Conservation (phyloP, 2,329 filamentous ascomycete genomes). For the Arthrocladium fulminans region DNA sequence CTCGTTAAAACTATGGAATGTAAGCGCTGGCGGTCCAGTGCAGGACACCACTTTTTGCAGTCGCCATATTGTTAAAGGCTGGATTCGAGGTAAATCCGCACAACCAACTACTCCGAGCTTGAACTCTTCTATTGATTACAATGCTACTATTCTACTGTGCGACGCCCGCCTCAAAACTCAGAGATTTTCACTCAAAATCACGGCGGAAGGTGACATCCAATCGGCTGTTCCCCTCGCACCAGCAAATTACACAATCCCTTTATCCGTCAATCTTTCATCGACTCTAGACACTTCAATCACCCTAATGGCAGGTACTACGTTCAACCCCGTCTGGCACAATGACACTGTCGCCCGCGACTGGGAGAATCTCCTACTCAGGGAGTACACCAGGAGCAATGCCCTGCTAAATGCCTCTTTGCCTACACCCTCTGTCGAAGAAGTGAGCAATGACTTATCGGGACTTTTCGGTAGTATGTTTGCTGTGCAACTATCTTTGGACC, state of each 20-base stretch:
- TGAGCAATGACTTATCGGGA: neutral
- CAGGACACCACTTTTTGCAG: too few relatives aligned
- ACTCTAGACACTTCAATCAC: neutral
- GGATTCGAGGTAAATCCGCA: neutral
- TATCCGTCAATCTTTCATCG: neutral
- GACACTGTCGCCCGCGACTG: slow-evolving; percentile 3
- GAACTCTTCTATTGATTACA: too few relatives aligned
- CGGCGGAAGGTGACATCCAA: neutral
- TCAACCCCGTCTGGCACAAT: neutral
- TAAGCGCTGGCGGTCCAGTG: too few relatives aligned
- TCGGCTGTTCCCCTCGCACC: neutral
- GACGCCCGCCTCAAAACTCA: neutral
- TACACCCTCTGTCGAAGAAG: neutral
- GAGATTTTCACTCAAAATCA: neutral
- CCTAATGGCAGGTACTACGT: neutral
- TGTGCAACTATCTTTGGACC: neutral
- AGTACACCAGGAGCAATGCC: neutral
- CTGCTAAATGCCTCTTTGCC: neutral
- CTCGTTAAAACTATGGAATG: too few relatives aligned
- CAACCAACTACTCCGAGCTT: too few relatives aligned
- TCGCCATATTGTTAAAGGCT: neutral
- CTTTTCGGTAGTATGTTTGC: slow-evolving; percentile 3
- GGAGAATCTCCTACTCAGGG: slow-evolving; percentile 1
- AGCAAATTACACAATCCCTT: neutral
- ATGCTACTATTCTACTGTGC: slow-evolving; percentile 5